Conservation (phyloP, 176 grass and related monocot species). For the Cenchrus fungigraminus region DNA sequence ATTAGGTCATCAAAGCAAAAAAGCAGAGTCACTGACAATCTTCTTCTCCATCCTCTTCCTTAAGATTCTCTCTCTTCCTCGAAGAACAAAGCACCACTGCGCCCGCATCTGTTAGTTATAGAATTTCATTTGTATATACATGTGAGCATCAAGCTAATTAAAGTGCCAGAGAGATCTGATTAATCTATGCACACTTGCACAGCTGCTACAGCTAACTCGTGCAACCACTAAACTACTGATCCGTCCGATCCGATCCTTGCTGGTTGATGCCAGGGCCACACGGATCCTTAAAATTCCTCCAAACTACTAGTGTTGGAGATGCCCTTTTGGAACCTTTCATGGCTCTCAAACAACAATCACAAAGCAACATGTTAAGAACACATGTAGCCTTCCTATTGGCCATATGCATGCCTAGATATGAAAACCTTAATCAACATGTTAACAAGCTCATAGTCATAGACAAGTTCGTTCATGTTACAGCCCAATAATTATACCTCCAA, state of each 20-base stretch:
- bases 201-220: constrained; percentile 51
- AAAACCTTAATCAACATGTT: constrained; percentile 25
- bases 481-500: constrained; percentile 21
- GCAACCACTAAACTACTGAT: constrained; percentile 54
- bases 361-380: background rate
- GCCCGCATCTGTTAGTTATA: constrained; percentile 28
- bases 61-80: constrained; percentile 32
- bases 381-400: constrained; percentile 12
- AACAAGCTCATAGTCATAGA: background rate
- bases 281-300: constrained; percentile 47
- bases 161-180: constrained; percentile 43
- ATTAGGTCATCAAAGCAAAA: constrained; percentile 46
- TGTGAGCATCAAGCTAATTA: constrained; percentile 41
- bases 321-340: constrained; percentile 46
- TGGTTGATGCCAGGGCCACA: constrained; percentile 44
- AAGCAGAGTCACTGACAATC: background rate
- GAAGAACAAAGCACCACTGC: constrained; percentile 26
- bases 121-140: constrained; percentile 43
- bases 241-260: background rate
- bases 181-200: constrained; percentile 46
- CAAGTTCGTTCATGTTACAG: background rate
- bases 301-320: constrained; percentile 34
- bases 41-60: background rate
- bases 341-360: constrained; percentile 34
- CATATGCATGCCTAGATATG: background rate